phyloP scores from a whole-genome alignment of 1,284 basidiomycete genomes.

The Ceratobasidium sp. region DNA sequence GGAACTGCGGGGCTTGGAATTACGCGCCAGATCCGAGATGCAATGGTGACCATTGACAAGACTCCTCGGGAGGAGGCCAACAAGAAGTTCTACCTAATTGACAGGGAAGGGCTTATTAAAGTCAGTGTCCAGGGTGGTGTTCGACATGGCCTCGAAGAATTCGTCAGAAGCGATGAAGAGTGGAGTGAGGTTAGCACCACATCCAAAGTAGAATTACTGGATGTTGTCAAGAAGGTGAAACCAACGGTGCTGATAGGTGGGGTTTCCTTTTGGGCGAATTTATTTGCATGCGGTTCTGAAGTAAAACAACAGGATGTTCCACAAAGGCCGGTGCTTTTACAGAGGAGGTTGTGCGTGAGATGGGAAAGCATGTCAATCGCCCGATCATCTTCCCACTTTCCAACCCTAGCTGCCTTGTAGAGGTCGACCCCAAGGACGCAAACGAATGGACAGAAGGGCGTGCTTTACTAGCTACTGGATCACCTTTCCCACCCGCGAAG shows the following conservation, averaged over 20 bases:
- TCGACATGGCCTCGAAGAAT: conserved; percentile 62
- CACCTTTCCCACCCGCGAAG: conserved; percentile 78
- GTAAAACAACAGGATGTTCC: conserved; percentile 51
- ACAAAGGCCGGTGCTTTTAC: conserved; percentile 81
- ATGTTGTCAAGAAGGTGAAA: conserved; percentile 69
- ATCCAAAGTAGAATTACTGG: conserved; percentile 59
- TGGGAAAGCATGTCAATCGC: conserved; percentile 67
- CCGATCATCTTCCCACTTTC: conserved; percentile 83
- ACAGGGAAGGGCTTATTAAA: conserved; percentile 63
- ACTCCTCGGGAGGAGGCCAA: conserved; percentile 66
- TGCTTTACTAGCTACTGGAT: conserved; percentile 79
- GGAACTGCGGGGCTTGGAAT: conserved; percentile 82
- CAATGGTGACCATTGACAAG: conserved; percentile 67
- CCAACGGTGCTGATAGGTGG: conserved; percentile 82
- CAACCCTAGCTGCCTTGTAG: conserved; percentile 78
- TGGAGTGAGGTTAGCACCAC: conserved; percentile 49
- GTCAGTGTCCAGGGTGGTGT: conserved; percentile 54
- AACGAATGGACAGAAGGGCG: conserved; percentile 77
- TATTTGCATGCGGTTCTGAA: not conserved
- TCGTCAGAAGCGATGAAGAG: conserved; percentile 62
- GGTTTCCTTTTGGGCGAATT: not conserved
- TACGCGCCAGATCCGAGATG: conserved; percentile 71
- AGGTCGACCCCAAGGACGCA: conserved; percentile 74
- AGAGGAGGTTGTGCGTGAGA: conserved; percentile 67
- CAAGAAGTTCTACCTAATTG: conserved; percentile 68